These are phyloP conservation scores for Amanita polypyramis DNA, from an alignment of 768 basidiomycete species.

Conservation along the genomic window DNA sequence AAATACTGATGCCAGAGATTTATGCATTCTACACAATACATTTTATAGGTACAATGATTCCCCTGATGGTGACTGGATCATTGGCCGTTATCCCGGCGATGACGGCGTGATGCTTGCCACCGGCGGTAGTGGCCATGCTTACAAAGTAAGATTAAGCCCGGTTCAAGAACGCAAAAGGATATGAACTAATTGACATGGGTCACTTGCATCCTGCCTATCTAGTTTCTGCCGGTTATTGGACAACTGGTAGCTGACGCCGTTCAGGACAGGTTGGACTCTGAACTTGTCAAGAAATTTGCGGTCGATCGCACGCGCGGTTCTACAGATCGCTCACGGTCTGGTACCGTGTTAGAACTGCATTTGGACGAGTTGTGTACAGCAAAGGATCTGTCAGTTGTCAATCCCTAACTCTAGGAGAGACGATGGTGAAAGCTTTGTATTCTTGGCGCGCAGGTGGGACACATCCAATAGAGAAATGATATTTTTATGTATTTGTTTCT, in stretches of 20 bases:
- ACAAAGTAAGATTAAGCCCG: constrained; percentile 44
- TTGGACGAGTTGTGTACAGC: constrained; percentile 37
- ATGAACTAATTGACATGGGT: constrained; percentile 1
- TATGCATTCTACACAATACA: neutral
- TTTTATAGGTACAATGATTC: constrained; percentile 78
- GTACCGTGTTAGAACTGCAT: constrained; percentile 28
- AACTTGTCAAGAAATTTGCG: constrained; percentile 50
- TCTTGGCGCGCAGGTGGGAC: too few relatives aligned
- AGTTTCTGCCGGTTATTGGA: constrained; percentile 88
- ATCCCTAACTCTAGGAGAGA: neutral
- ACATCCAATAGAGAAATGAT: neutral
- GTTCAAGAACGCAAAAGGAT: too few relatives aligned
- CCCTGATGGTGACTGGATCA: constrained; percentile 80
- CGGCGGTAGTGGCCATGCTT: constrained; percentile 81
- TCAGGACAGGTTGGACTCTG: constrained; percentile 46
- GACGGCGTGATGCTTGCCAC: constrained; percentile 69
- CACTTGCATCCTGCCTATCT: constrained; percentile 3
- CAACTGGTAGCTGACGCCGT: constrained; percentile 64
- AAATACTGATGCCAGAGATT: too few relatives aligned
- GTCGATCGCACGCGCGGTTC: constrained; percentile 33
- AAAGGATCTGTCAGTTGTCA: constrained; percentile 25
- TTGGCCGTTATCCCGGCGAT: constrained; percentile 56
- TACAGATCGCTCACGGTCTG: constrained; percentile 24
- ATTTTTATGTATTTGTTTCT: neutral
- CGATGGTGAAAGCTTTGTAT: neutral